Conservation (phyloP, 495 filamentous ascomycete genomes). For the Mytilinidion resinicola region DNA sequence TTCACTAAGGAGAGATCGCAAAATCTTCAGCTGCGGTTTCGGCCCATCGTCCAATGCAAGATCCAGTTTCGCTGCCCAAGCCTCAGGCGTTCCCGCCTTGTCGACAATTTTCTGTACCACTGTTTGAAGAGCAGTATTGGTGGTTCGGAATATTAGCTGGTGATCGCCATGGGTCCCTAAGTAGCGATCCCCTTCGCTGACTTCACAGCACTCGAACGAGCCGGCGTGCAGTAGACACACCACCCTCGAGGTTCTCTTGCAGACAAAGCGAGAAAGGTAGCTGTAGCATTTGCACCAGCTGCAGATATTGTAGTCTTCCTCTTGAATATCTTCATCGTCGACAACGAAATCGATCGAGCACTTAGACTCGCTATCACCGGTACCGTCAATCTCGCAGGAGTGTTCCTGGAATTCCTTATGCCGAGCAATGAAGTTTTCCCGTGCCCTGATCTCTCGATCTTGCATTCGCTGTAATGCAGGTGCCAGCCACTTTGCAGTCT, state of each 20-base stretch:
- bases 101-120: constrained; percentile 74
- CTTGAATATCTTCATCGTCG: constrained; percentile 32
- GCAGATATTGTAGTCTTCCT: constrained; percentile 85
- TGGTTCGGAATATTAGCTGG: constrained; percentile 65
- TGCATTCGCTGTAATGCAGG: constrained; percentile 75
- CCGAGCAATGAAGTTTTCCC: constrained; percentile 58
- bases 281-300: constrained; percentile 85
- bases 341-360: constrained; percentile 23
- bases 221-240: constrained; percentile 76
- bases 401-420: constrained; percentile 53
- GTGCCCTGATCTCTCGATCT: constrained; percentile 62
- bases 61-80: constrained; percentile 87
- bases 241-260: constrained; percentile 66
- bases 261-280: constrained; percentile 86
- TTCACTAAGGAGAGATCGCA: constrained; percentile 80
- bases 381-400: constrained; percentile 42
- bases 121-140: constrained; percentile 59
- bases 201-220: constrained; percentile 66
- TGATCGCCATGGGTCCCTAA: constrained; percentile 48
- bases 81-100: constrained; percentile 76
- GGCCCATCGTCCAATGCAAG: constrained; percentile 74
- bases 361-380: constrained; percentile 23
- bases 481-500: constrained; percentile 89
- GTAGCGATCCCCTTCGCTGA: constrained; percentile 43
- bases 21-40: constrained; percentile 75